phyloP scores from a whole-genome alignment of 345 rosid genomes.

The Fremontodendron californicum region DNA sequence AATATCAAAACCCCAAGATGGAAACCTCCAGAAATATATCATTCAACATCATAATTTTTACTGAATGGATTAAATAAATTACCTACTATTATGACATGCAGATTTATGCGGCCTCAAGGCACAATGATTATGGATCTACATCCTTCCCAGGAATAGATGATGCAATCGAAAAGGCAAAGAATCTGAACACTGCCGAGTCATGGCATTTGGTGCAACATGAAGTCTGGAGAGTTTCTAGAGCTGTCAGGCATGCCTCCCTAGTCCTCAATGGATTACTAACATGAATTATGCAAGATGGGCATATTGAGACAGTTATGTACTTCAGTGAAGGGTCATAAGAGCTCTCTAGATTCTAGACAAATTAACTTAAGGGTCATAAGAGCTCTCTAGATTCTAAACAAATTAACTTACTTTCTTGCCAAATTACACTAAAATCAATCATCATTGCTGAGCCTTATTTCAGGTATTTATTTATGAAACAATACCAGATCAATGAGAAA shows the following conservation, averaged over 20 bases:
- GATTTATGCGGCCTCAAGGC: constrained; percentile 67
- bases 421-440: background rate
- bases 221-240: constrained; percentile 78
- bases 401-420: background rate
- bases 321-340: background rate
- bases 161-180: constrained; percentile 56
- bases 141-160: constrained; percentile 73
- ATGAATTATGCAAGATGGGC: constrained; percentile 22
- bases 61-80: constrained; percentile 32
- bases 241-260: constrained; percentile 50
- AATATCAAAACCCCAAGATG: background rate
- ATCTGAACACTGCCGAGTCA: constrained; percentile 38
- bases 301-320: background rate
- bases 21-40: background rate
- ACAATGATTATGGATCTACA: constrained; percentile 63
- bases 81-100: constrained; percentile 20
- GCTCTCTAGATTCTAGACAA: background rate
- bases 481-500: background rate
- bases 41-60: background rate
- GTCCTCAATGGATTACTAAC: constrained; percentile 63
- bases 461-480: background rate
- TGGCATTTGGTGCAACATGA: constrained; percentile 65
- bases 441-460: background rate
- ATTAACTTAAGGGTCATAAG: background rate
- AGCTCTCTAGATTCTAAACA: background rate